Percentiles rank a stretch among this genome's conserved stretches.
These are phyloP conservation scores for Rhizophagus sp. DNA, from an alignment of 192 early-diverging fungal species.

Conservation along the genomic window DNA sequence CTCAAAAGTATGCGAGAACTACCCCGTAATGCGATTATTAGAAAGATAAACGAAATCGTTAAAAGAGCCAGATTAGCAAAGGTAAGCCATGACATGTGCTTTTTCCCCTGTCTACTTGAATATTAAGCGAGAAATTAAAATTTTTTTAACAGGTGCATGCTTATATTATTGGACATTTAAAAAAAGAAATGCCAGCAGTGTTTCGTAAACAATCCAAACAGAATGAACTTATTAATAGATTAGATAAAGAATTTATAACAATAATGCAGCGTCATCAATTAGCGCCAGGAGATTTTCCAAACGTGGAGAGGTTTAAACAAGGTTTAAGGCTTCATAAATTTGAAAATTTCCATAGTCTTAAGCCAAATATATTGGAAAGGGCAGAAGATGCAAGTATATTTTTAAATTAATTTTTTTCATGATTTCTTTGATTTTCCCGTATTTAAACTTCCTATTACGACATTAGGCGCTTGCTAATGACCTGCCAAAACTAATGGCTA, in stretches of 20 bases:
- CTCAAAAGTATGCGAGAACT: conserved; percentile 71
- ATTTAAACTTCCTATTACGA: not conserved
- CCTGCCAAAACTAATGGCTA: conserved; percentile 75
- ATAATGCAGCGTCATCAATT: conserved; percentile 72
- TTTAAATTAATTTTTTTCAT: not conserved
- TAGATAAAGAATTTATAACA: conserved; percentile 75
- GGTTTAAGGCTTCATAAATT: conserved; percentile 75
- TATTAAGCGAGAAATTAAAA: not conserved
- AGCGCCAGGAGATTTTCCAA: conserved; percentile 83
- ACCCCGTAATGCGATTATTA: conserved; percentile 78
- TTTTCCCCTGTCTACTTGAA: not conserved
- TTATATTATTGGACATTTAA: conserved; percentile 80
- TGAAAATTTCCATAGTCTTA: conserved; percentile 78
- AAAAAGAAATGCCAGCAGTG: conserved; percentile 79
- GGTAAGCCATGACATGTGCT: not conserved
- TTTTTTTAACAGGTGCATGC: conserved; percentile 63
- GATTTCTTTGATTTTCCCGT: not conserved
- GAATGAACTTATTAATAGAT: conserved; percentile 65
- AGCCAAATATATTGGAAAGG: conserved; percentile 60
- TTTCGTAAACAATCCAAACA: conserved; percentile 81
- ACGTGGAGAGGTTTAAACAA: conserved; percentile 68
- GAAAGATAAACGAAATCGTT: conserved; percentile 90
- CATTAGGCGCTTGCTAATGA: conserved; percentile 68
- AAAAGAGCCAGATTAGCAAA: conserved; percentile 77
- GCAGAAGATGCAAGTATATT: conserved; percentile 53